Conservation (phyloP, 2,329 filamentous ascomycete genomes). For the Daldinia sp. region DNA sequence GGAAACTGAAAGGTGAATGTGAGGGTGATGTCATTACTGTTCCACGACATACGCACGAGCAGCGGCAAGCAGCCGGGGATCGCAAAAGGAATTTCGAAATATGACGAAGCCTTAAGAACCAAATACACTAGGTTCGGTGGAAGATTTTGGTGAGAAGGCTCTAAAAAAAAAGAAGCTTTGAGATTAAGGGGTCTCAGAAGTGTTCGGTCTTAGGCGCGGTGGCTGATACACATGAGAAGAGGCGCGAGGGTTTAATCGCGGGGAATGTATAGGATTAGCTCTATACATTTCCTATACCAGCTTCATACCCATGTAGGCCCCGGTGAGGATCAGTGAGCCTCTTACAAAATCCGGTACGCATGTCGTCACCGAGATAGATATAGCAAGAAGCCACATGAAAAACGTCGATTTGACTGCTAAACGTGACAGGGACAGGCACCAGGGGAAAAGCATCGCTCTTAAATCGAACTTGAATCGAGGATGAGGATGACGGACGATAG, state of each 20-base stretch:
- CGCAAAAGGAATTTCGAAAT: conserved; percentile 38
- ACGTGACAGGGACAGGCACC: conserved; percentile 12
- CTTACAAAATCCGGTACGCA: conserved; percentile 16
- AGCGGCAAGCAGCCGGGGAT: conserved; percentile 38
- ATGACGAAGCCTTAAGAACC: conserved; percentile 33
- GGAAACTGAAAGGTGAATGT: conserved; percentile 7
- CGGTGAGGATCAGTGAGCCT: conserved; percentile 19
- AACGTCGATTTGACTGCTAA: conserved; percentile 18
- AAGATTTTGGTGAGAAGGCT: background rate
- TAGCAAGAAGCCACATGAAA: conserved; percentile 25
- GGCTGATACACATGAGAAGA: conserved; percentile 30
- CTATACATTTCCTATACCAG: background rate
- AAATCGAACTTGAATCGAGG: conserved; percentile 14
- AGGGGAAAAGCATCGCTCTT: conserved; percentile 8
- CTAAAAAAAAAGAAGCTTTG: conserved; percentile 6
- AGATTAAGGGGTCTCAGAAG: conserved; percentile 39
- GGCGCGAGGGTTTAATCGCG: conserved; percentile 18
- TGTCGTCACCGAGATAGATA: conserved; percentile 35
- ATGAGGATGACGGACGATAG: conserved; percentile 22
- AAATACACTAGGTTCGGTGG: background rate
- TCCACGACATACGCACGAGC: conserved; percentile 36
- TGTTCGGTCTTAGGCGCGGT: conserved; percentile 22
- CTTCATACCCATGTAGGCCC: background rate
- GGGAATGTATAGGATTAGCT: conserved; percentile 21
- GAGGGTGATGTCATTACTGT: conserved; percentile 38